Conservation (phyloP, 1,284 basidiomycete genomes). For the Cutaneotrichosporon arboriforme region DNA sequence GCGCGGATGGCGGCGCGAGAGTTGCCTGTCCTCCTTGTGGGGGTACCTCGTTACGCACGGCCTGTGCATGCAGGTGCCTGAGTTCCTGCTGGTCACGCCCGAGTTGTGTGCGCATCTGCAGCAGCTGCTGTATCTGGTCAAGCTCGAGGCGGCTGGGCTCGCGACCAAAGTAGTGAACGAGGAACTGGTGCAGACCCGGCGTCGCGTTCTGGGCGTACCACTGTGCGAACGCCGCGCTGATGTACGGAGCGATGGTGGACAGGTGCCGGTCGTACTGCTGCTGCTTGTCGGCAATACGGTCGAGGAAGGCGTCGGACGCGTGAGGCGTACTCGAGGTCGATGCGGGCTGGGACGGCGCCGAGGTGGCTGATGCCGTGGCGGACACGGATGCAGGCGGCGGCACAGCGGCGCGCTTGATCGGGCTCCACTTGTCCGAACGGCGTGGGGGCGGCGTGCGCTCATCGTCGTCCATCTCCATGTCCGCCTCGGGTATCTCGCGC, state of each 20-base stretch:
- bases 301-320: constrained; percentile 11
- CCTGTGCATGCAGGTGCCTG: constrained; percentile 13
- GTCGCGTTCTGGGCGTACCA: constrained; percentile 31
- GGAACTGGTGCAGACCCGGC: constrained; percentile 28
- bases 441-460: background rate
- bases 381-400: background rate
- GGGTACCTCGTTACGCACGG: constrained; percentile 1
- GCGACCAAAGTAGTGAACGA: constrained; percentile 37
- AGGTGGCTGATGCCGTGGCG: background rate
- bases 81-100: constrained; percentile 25
- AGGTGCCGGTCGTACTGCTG: constrained; percentile 22
- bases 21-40: no score
- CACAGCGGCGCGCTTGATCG: background rate
- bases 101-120: constrained; percentile 18
- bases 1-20: background rate
- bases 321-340: background rate
- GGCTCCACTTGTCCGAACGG: constrained; percentile 12
- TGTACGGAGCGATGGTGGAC: constrained; percentile 31
- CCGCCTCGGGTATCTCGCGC: constrained; percentile 4
- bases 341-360: background rate
- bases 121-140: constrained; percentile 30
- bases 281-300: constrained; percentile 24
- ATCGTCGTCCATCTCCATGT: constrained; percentile 13
- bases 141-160: constrained; percentile 27
- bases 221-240: constrained; percentile 34